These are phyloP conservation scores for Helicocarpus griseus DNA, from an alignment of 2,329 filamentous ascomycete genomes.

Conservation along the genomic window DNA sequence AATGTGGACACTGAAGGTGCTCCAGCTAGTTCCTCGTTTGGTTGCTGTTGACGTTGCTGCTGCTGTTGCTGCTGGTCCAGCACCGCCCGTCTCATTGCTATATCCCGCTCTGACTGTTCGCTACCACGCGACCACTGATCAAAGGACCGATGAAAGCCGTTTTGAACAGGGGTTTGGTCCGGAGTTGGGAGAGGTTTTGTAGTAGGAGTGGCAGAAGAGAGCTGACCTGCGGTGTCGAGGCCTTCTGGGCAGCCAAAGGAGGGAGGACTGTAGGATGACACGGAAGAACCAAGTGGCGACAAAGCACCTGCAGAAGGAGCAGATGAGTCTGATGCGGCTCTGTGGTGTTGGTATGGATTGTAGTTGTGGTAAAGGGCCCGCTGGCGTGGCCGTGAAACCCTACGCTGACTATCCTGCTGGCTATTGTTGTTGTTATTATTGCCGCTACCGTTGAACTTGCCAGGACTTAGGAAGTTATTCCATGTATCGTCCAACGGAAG, in stretches of 20 bases:
- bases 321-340: slow-evolving; percentile 32
- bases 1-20: slow-evolving; percentile 51
- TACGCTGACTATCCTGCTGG: slow-evolving; percentile 18
- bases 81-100: slow-evolving; percentile 50
- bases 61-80: slow-evolving; percentile 37
- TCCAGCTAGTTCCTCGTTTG: slow-evolving; percentile 39
- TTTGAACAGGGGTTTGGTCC: slow-evolving; percentile 45
- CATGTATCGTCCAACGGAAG: slow-evolving; percentile 7
- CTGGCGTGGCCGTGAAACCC: not conserved
- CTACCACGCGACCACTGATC: slow-evolving; percentile 33
- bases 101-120: slow-evolving; percentile 40
- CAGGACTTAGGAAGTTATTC: slow-evolving; percentile 8
- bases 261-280: slow-evolving; percentile 31
- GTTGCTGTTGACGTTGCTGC: slow-evolving; percentile 30
- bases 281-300: slow-evolving; percentile 34
- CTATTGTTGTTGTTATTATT: slow-evolving; percentile 19
- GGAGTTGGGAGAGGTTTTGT: slow-evolving; percentile 47
- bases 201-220: slow-evolving; percentile 33
- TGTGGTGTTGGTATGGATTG: slow-evolving; percentile 24
- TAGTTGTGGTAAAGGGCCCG: slow-evolving; percentile 7
- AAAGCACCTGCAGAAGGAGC: slow-evolving; percentile 29
- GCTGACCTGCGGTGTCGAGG: no score
- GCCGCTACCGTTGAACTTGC: slow-evolving; percentile 13
- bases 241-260: slow-evolving; percentile 28
- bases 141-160: slow-evolving; percentile 39